A percentile compares a stretch with the other conserved stretches of the same genome.
phyloP scores from a whole-genome alignment of 2,329 filamentous ascomycete genomes.

The Fusarium miscanthi region DNA sequence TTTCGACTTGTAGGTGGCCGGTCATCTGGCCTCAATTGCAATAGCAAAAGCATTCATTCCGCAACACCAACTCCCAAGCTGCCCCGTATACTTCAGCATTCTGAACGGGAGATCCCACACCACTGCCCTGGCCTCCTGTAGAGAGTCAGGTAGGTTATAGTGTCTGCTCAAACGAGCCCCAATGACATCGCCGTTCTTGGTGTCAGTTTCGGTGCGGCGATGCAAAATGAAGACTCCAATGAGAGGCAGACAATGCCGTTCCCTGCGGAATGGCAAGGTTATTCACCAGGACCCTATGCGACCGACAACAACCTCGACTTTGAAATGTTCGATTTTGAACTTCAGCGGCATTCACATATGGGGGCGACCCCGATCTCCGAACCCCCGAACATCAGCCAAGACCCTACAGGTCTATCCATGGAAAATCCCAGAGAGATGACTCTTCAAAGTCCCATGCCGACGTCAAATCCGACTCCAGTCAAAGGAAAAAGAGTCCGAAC shows the following conservation, averaged over 20 bases:
- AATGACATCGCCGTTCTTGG: slow-evolving; percentile 38
- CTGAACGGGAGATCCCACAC: background rate
- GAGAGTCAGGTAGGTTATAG: slow-evolving; percentile 25
- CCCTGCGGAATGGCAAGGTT: slow-evolving; percentile 24
- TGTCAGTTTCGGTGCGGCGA: slow-evolving; percentile 39
- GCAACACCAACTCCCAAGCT: background rate
- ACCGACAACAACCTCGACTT: background rate
- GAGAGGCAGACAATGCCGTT: slow-evolving; percentile 30
- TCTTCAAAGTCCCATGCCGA: slow-evolving; percentile 8
- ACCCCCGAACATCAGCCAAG: slow-evolving; percentile 16
- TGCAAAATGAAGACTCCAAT: slow-evolving; percentile 41
- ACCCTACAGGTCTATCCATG: slow-evolving; percentile 1
- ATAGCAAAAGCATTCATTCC: slow-evolving; percentile 3
- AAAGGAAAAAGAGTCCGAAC: slow-evolving; percentile 84
- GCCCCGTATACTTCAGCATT: background rate
- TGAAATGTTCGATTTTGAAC: slow-evolving; percentile 10
- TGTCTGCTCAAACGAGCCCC: slow-evolving; percentile 26
- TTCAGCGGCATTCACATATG: slow-evolving; percentile 15
- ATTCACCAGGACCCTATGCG: slow-evolving; percentile 21
- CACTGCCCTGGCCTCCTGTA: slow-evolving; percentile 17
- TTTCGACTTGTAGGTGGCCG: background rate
- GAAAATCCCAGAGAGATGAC: slow-evolving; percentile 28
- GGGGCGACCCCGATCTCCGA: slow-evolving; percentile 9
- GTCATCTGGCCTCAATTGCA: slow-evolving; percentile 10
- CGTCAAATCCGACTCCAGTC: slow-evolving; percentile 21